Conservation (phyloP, 805 yeast genomes). For the Barnettozyma botsteinii region DNA sequence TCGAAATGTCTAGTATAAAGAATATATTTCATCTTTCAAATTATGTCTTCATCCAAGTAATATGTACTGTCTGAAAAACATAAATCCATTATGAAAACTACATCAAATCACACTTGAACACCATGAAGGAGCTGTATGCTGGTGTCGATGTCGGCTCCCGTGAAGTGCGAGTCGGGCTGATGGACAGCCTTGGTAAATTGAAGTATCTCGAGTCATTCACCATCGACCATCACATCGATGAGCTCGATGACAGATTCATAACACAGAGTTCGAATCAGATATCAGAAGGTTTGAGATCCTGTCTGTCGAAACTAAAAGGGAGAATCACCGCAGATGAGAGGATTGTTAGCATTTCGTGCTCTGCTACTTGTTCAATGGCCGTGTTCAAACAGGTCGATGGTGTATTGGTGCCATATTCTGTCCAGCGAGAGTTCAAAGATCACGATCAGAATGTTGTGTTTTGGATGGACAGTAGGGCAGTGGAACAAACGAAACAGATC, state of each 20-base stretch:
- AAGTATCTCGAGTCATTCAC: conserved; percentile 11
- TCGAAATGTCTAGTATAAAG: too few relatives aligned
- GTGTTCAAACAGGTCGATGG: conserved; percentile 27
- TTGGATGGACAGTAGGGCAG: conserved; percentile 55
- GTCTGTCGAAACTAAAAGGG: conserved; percentile 16
- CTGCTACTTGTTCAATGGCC: conserved; percentile 59
- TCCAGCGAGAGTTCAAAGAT: conserved; percentile 22
- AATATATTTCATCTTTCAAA: too few relatives aligned
- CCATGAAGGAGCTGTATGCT: conserved; percentile 3
- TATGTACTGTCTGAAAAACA: too few relatives aligned
- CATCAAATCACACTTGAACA: not conserved
- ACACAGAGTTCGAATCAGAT: conserved; percentile 41
- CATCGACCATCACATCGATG: conserved; percentile 22
- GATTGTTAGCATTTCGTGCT: conserved; percentile 32
- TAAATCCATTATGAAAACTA: too few relatives aligned
- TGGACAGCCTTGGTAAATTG: conserved; percentile 18
- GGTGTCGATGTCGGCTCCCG: conserved; percentile 52
- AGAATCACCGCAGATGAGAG: not conserved
- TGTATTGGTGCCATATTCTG: conserved; percentile 29
- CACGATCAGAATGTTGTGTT: conserved; percentile 39
- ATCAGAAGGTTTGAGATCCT: conserved; percentile 26
- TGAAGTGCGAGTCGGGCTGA: conserved; percentile 38
- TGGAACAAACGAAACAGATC: conserved; percentile 28
- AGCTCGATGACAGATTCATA: conserved; percentile 18
- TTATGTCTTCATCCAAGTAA: too few relatives aligned